These are phyloP conservation scores for Kodamaea fukazawae DNA, from an alignment of 805 yeast species.

Conservation along the genomic window DNA sequence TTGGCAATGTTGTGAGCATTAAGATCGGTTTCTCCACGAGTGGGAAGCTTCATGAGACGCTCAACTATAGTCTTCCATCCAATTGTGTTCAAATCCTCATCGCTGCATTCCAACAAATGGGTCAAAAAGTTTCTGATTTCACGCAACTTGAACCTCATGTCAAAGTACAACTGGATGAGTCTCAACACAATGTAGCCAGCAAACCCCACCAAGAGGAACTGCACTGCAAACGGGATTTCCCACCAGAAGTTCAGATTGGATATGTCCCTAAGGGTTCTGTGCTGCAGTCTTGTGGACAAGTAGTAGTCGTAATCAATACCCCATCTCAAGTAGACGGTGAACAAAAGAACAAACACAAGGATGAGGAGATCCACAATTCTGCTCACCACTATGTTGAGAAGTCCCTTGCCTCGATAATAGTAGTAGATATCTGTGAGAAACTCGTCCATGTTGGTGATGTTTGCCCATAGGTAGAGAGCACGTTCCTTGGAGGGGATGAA, in stretches of 20 bases:
- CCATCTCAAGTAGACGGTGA: constrained; percentile 74
- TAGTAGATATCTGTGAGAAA: constrained; percentile 80
- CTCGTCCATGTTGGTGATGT: constrained; percentile 85
- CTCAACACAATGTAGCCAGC: constrained; percentile 51
- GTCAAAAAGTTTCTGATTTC: constrained; percentile 79
- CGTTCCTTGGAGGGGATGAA: constrained; percentile 55
- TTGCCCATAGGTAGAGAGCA: constrained; percentile 96
- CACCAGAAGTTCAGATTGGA: constrained; percentile 45
- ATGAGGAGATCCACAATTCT: constrained; percentile 68
- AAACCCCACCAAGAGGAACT: constrained; percentile 63
- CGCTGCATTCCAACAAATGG: constrained; percentile 66
- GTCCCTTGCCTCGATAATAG: constrained; percentile 84
- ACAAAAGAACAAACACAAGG: constrained; percentile 71
- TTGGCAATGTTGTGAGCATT: constrained; percentile 95
- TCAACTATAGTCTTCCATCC: constrained; percentile 88
- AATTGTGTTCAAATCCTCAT: constrained; percentile 75
- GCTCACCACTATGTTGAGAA: constrained; percentile 68
- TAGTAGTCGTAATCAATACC: constrained; percentile 65
- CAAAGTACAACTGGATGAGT: constrained; percentile 54
- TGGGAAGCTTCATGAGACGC: constrained; percentile 57
- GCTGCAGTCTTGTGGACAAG: constrained; percentile 13
- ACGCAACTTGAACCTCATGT: constrained; percentile 55
- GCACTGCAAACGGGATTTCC: constrained; percentile 43
- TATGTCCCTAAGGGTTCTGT: constrained; percentile 34
- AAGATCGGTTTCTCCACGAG: constrained; percentile 49